Evolutionary conservation across 805 yeast species (phyloP), one percentile per base, ranked within the genome.

Genomic region (Saccharomycopsis oosterbeekiorum): DNA sequence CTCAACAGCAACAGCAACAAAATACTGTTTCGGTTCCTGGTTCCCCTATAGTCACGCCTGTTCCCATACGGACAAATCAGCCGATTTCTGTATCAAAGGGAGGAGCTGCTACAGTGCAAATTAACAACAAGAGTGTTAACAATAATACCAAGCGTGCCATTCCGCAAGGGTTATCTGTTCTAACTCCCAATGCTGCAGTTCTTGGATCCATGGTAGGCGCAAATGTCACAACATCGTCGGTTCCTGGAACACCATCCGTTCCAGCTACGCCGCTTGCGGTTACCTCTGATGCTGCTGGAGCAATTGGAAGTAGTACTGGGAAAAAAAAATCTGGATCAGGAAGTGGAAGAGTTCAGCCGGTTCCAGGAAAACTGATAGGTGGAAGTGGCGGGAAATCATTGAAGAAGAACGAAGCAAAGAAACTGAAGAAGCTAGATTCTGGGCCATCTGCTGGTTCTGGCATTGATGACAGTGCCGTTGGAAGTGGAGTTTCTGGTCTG

Each of bases 241-340:
- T 17, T 51, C 66, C 41, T 59, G 68, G 41, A 39, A 56, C 41
- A 26, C 68, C 58, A 34, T 66, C 10, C 39, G 61, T 56, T 59
- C 59, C 42, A 58, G 59, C 24, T 60, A 67, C 39, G 56, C 63
- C 21, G 59, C 61, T 53, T 64, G 60, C 56, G 36, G 61, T 54
- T 62, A 61, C 55, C 64, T 58, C 65, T 63, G 55, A 57, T 56
- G 60, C 12, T 57, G 60, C 26, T 62, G 65, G 19, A 64, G 64
- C 55, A 65, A 67, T 41, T 43, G 68, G 56, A 65, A 67, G 50
- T 43, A 68, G 36, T 68, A 71, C 36, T 66, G 21, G 62, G 71
- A 54, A 69, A 73, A 55, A 69, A 69, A 65, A 68, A 70, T 55
- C 72, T 70, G 62, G 68, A 67, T 34, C 72, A 63, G 59, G 71